phyloP scores from a whole-genome alignment of 495 filamentous ascomycete species.

The Xylaria sp. region DNA sequence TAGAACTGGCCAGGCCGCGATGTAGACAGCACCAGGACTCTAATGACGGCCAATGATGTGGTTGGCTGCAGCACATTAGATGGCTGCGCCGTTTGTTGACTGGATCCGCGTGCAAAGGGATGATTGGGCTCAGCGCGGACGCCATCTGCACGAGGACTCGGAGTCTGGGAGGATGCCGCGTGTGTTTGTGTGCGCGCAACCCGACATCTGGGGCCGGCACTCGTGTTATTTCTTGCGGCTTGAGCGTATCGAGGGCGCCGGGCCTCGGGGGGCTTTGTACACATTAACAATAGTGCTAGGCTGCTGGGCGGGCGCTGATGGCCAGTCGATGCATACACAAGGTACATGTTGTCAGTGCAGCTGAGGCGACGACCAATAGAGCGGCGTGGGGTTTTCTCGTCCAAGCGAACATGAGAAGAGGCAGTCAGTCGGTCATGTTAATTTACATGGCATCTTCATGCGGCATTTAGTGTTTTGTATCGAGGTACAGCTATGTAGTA shows the following conservation, averaged over 20 bases:
- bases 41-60: slow-evolving; percentile 1
- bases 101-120: slow-evolving; percentile 26
- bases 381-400: slow-evolving; percentile 15
- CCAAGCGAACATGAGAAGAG: slow-evolving; percentile 6
- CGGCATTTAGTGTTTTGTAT: slow-evolving; percentile 26
- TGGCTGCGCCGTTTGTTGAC: slow-evolving; percentile 17
- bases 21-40: not conserved
- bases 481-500: no score
- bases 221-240: slow-evolving; percentile 22
- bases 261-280: not conserved
- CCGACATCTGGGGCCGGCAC: slow-evolving; percentile 10
- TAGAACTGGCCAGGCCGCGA: not conserved
- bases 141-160: slow-evolving; percentile 13
- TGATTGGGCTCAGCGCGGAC: slow-evolving; percentile 17
- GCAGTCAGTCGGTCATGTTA: not conserved
- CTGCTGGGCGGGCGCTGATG: not conserved
- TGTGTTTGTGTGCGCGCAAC: slow-evolving; percentile 17
- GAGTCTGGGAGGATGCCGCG: slow-evolving; percentile 16
- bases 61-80: slow-evolving; percentile 4
- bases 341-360: slow-evolving; percentile 20
- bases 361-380: slow-evolving; percentile 15
- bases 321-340: slow-evolving; percentile 24
- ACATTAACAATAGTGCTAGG: not conserved
- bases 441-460: slow-evolving; percentile 6
- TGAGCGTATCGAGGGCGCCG: slow-evolving; percentile 14